These are phyloP conservation scores for Alternaria burnsii DNA, from an alignment of 2,329 filamentous ascomycete species.

Conservation along the genomic window DNA sequence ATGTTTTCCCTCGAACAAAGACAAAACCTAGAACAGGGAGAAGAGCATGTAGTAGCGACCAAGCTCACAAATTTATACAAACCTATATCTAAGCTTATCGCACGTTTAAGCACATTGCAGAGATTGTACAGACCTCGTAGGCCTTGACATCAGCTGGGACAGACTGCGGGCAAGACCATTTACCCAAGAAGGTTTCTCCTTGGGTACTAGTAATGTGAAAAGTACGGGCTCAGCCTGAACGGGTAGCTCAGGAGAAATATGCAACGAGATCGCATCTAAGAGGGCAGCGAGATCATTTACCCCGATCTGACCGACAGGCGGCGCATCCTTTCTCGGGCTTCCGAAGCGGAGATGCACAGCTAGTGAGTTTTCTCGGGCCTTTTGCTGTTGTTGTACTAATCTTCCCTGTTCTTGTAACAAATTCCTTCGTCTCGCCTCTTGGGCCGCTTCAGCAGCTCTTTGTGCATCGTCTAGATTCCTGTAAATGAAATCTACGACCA, in stretches of 20 bases:
- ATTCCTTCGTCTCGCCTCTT: background rate
- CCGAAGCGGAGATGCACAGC: background rate
- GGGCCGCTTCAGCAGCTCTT: background rate
- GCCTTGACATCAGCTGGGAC: background rate
- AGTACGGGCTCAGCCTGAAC: background rate
- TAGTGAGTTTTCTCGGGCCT: background rate
- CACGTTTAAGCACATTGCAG: background rate
- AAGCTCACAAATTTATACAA: background rate
- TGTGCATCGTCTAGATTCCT: background rate
- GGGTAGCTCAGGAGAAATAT: background rate
- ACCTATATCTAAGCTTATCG: background rate
- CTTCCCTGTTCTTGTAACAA: background rate
- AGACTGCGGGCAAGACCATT: background rate
- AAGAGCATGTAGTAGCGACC: background rate
- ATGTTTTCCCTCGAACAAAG: background rate
- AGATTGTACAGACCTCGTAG: background rate
- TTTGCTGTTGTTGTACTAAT: background rate
- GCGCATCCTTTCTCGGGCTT: accelerated
- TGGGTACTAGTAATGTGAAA: background rate
- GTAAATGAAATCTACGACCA: background rate
- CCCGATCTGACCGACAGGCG: background rate
- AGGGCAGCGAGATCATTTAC: background rate
- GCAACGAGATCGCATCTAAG: background rate
- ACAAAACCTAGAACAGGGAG: background rate
- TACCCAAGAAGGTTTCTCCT: background rate